These are phyloP conservation scores for Vicia sativa DNA, from an alignment of 306 rosid species.

Conservation along the genomic window DNA sequence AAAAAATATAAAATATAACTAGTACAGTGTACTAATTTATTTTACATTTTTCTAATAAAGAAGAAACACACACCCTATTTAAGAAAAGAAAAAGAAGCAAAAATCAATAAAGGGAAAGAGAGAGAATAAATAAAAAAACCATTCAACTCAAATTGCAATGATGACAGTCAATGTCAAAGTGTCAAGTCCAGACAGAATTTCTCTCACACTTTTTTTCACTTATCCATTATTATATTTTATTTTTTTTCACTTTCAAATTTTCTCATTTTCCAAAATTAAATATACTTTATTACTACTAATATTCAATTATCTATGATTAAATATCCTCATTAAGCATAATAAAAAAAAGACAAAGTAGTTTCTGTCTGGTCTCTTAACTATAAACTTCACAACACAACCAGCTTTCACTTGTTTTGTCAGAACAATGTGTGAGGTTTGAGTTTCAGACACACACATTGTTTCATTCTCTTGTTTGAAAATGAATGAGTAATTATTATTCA, in stretches of 20 bases:
- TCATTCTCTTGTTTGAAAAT: slow-evolving; percentile 39
- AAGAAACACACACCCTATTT: slow-evolving; percentile 6
- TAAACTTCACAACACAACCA: slow-evolving; percentile 40
- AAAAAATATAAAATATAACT: background rate
- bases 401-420: slow-evolving; percentile 55
- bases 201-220: slow-evolving; percentile 32
- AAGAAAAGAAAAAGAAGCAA: background rate
- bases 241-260: background rate
- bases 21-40: background rate
- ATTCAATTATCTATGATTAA: slow-evolving; percentile 16
- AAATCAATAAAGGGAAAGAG: background rate
- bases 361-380: slow-evolving; percentile 38
- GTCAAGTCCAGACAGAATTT: slow-evolving; percentile 46
- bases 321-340: slow-evolving; percentile 42
- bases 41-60: background rate
- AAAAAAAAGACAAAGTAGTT: slow-evolving; percentile 41
- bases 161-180: slow-evolving; percentile 46
- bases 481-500: slow-evolving; percentile 45
- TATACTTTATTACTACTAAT: background rate
- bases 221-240: background rate
- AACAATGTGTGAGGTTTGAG: slow-evolving; percentile 64
- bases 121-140: background rate
- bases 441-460: slow-evolving; percentile 47
- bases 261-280: background rate
- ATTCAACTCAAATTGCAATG: slow-evolving; percentile 38